A percentile compares a stretch with the other conserved stretches of the same genome.
phyloP scores from a whole-genome alignment of 225 moss, liverwort and hornwort species.

The Ulota crispa region DNA sequence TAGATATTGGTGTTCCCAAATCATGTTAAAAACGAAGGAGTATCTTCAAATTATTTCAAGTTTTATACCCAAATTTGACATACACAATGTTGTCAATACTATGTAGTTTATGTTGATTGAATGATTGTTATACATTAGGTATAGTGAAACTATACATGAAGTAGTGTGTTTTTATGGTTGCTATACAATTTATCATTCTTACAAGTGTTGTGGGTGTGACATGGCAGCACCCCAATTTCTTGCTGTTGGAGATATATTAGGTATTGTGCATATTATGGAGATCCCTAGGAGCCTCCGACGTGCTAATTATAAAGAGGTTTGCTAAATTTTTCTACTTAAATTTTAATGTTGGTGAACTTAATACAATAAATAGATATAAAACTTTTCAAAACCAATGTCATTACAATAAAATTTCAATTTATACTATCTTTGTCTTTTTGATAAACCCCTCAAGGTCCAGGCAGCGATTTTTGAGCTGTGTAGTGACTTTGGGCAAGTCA shows the following conservation, averaged over 20 bases:
- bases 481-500: too few relatives aligned
- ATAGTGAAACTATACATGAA: neutral
- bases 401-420: too few relatives aligned
- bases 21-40: too few relatives aligned
- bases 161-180: rapidly evolving
- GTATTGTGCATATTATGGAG: slow-evolving; percentile 75
- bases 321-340: neutral
- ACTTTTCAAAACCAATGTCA: rapidly evolving
- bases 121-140: neutral
- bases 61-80: neutral
- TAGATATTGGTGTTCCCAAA: too few relatives aligned
- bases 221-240: slow-evolving; percentile 84
- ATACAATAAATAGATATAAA: neutral
- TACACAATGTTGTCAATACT: neutral
- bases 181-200: rapidly evolving
- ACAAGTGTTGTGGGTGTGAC: neutral
- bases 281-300: slow-evolving; percentile 81
- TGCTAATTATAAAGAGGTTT: slow-evolving; percentile 72
- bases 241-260: slow-evolving; percentile 83
- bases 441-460: too few relatives aligned
- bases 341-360: neutral
- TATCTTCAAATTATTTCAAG: neutral
- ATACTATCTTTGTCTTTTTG: too few relatives aligned
- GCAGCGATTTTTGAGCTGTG: too few relatives aligned
- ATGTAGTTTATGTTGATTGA: neutral